Evolutionary conservation across 495 filamentous ascomycete genomes (phyloP).

Genomic region (Annulohypoxylon bovei): DNA sequence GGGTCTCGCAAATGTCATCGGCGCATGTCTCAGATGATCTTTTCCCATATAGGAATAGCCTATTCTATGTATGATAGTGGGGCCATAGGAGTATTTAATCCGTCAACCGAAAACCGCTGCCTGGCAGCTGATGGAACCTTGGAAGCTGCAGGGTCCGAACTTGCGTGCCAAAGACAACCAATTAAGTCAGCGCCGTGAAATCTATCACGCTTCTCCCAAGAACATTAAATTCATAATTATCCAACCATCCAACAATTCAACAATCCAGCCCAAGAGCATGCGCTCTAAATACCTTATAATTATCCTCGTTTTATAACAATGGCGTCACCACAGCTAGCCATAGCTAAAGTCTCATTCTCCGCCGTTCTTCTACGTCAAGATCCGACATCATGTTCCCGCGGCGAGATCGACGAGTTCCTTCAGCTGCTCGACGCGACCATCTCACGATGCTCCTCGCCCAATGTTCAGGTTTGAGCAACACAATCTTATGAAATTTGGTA

Average conservation of each 20-base stretch:
- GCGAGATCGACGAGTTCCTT: constrained; percentile 79
- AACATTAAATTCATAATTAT: background rate
- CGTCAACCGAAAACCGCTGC: constrained; percentile 1
- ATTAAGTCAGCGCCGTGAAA: constrained; percentile 20
- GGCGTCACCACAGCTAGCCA: constrained; percentile 78
- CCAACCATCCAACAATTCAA: constrained; percentile 9
- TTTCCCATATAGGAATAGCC: background rate
- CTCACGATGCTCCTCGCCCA: constrained; percentile 78
- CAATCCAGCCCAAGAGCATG: constrained; percentile 22
- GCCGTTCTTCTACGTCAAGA: constrained; percentile 80
- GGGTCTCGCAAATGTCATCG: constrained; percentile 17
- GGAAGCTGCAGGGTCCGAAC: background rate
- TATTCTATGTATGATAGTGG: background rate
- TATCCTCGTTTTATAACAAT: constrained; percentile 51
- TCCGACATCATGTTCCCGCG: constrained; percentile 72
- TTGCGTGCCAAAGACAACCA: constrained; percentile 8
- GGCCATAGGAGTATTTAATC: constrained; percentile 4
- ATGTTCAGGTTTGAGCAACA: constrained; percentile 93
- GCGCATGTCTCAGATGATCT: constrained; percentile 13
- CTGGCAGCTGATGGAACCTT: constrained; percentile 1
- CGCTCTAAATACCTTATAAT: background rate
- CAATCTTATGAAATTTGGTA: constrained; percentile 61
- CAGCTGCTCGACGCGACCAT: constrained; percentile 71
- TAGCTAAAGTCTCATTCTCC: constrained; percentile 83
- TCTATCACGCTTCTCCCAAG: background rate